Evolutionary conservation across 305 asterid species (phyloP), one percentile per base, ranked within the genome.

Genomic region (Fraxinus angustifolia): DNA sequence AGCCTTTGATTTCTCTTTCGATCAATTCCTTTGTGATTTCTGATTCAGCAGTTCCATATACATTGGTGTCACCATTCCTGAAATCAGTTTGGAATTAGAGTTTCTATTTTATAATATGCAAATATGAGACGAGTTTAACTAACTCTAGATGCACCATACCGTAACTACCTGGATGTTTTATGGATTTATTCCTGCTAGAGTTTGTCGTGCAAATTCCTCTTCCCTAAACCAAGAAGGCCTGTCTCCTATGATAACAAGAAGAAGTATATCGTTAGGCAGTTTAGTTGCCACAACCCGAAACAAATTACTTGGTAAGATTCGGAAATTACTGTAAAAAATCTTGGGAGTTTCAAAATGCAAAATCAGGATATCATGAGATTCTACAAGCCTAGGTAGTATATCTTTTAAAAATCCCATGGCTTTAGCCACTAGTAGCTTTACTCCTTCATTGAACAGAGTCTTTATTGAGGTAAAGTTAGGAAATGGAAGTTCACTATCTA

Each of bases 171-270:
- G 76, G 80, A 94, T 88, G 84, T 86, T 33, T 19, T 77, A 87
- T 31, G 97, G 97, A 74, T 94, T 94, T 35, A 88, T n/a, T 76
- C 97, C 98, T 1, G 98, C 97, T 19, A 94, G 85, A 10, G 97
- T 91, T 87, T 94, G 97, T 11, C 97, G 88, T 35, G 89, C 90
- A 77, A 94, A 93, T 78, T 94, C 98, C n/a, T 84, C 85, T 81
- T 93, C 95, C 76, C 87, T 90, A 42, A 90, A 19, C 98, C 97
- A 94, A 23, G 92, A 81, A 89, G 93, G 90, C 76, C 75, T 87
- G 73, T 94, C 95, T 78, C 97, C 97, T 94, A 87, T 78, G 79
- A 50, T 34, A 38, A 58, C 45, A 78, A 34, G 14, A 48, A 72
- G 23, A 67, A 36, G 42, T 40, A 40, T 10, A 10, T 40, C 14